Percentiles rank a stretch among this genome's conserved stretches.
These are phyloP conservation scores for Quercus wislizeni DNA, from an alignment of 306 rosid species.

Conservation along the genomic window DNA sequence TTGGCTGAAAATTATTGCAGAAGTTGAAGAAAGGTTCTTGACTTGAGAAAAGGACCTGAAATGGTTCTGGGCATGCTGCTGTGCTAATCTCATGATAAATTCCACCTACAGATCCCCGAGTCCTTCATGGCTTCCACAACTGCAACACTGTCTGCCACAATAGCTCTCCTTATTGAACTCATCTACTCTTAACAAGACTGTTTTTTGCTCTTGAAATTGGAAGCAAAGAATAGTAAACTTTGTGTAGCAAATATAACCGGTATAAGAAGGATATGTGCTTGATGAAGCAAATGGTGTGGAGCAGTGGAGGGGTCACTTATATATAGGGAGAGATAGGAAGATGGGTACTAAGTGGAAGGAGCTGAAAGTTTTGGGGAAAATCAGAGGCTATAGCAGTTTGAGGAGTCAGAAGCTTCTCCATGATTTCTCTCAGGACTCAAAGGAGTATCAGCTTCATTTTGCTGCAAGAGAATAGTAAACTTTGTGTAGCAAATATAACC, in stretches of 20 bases:
- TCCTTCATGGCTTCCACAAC: conserved; percentile 26
- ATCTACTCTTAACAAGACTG: background rate
- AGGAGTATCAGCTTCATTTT: background rate
- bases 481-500: background rate
- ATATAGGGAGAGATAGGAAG: background rate
- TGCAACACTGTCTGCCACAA: conserved; percentile 36
- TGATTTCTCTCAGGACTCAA: too few relatives aligned
- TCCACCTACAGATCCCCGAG: background rate
- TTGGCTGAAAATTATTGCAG: conserved; percentile 25
- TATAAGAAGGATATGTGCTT: background rate
- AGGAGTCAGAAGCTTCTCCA: too few relatives aligned
- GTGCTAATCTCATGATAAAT: background rate
- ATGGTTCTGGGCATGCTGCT: background rate
- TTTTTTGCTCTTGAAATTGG: background rate
- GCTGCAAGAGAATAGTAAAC: background rate
- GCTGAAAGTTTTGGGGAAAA: background rate
- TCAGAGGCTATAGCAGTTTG: background rate
- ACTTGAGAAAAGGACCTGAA: background rate
- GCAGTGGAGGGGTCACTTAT: conserved; percentile 12
- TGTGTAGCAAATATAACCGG: background rate
- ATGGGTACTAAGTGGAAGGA: background rate
- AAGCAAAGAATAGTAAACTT: background rate
- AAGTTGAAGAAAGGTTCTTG: conserved; percentile 23
- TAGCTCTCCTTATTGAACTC: conserved; percentile 13
- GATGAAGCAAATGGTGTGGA: background rate